Evolutionary conservation across 306 rosid genomes (phyloP), one percentile per base, ranked within the genome.

Genomic region (Medicago lupulina): DNA sequence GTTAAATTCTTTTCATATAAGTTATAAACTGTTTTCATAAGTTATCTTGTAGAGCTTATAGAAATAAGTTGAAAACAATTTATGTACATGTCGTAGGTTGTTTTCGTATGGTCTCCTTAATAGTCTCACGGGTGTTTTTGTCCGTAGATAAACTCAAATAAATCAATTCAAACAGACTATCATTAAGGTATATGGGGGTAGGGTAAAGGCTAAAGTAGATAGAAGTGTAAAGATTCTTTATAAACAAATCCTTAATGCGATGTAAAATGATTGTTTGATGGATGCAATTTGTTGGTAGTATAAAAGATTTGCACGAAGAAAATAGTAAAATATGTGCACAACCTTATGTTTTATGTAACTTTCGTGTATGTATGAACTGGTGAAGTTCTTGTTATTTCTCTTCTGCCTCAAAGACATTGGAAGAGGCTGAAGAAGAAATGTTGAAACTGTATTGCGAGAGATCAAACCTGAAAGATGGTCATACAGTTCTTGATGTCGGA

Each of bases 391-490:
- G 97, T 80, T 94, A 90, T 87, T 94, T 92, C 70, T 69, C 89
- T 76, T 80, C 89, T 65, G 86, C 80, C 57, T 84, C 93, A 14
- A 85, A 62, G 74, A 86, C 87, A 4, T 71, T 92, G 63, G 97
- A 90, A 87, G 92, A 92, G 9, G 98, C 97, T 43, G 98, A 95
- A 85, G 91, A 85, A 71, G 92, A 90, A 70, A 90, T 85, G 97
- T 34, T 90, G 82, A 91, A 87, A 64, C 70, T 90, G 19, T 86
- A 85, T 76, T 87, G 99, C 16, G 85, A 92, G 72, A 90, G 96
- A 78, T 76, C 99, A 46, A 79, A 85, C 63, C 66, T 92, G 23
- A 85, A 80, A 86, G 90, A 95, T 75, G 97, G 97, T 17, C 88
- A 89, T 23, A 63, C 84, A n/a, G 87, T 95, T 75, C 97, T 92